These are phyloP conservation scores for Yamadazyma aaseri DNA, from an alignment of 1,139 yeast genomes.

Conservation along the genomic window DNA sequence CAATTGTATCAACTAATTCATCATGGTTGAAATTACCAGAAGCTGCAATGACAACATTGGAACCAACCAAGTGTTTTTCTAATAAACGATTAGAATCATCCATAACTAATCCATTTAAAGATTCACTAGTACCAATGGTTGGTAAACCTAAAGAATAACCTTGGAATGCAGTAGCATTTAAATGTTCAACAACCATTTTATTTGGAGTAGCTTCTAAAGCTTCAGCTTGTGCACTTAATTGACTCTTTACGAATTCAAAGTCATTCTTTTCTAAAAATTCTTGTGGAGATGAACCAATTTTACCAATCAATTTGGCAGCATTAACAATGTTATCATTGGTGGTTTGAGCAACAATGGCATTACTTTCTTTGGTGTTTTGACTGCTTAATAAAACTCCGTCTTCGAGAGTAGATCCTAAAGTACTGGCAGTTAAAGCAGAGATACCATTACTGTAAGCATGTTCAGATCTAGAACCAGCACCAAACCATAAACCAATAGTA, in stretches of 20 bases:
- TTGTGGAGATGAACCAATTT: constrained; percentile 35
- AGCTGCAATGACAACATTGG: constrained; percentile 69
- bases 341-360: constrained; percentile 53
- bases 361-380: constrained; percentile 49
- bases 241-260: constrained; percentile 33
- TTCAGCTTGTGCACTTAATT: constrained; percentile 38
- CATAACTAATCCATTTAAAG: constrained; percentile 54
- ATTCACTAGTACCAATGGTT: constrained; percentile 66
- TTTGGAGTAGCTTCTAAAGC: constrained; percentile 47
- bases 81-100: constrained; percentile 59
- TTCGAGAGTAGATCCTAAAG: constrained; percentile 41
- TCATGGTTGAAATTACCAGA: constrained; percentile 74
- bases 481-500: constrained; percentile 66
- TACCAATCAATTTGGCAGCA: constrained; percentile 41
- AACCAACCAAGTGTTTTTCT: constrained; percentile 54
- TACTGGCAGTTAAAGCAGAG: constrained; percentile 59
- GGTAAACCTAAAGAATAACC: constrained; percentile 79
- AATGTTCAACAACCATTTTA: constrained; percentile 63
- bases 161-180: constrained; percentile 80
- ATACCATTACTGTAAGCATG: constrained; percentile 80
- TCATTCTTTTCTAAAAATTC: constrained; percentile 34
- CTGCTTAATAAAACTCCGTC: constrained; percentile 49
- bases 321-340: constrained; percentile 42
- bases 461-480: constrained; percentile 79
- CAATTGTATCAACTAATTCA: constrained; percentile 62